A percentile compares a stretch with the other conserved stretches of the same genome.
Conservation (phyloP, 2,329 filamentous ascomycete species). For the Pyricularia sp. region DNA sequence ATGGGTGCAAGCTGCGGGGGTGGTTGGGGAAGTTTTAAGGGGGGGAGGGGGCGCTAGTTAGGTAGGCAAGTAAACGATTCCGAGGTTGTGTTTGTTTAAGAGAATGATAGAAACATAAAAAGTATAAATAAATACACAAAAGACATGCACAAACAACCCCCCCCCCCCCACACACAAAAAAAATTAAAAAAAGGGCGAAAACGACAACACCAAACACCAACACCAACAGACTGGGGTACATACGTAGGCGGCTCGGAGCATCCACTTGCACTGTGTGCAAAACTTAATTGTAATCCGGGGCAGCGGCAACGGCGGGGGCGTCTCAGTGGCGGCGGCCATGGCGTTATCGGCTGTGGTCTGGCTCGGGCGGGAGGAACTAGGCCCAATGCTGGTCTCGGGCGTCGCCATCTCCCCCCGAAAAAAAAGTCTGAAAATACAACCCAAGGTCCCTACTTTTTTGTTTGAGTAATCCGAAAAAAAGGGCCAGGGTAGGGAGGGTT, state of each 20-base stretch:
- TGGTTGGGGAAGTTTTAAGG: constrained; percentile 1
- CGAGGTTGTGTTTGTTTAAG: background rate
- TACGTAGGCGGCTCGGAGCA: constrained; percentile 79
- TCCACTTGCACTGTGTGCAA: constrained; percentile 93
- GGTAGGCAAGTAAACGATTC: too few species aligned
- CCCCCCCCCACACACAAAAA: too few species aligned
- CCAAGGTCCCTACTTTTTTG: too few species aligned
- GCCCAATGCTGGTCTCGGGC: background rate
- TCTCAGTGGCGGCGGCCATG: background rate
- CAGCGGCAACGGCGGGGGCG: constrained; percentile 21
- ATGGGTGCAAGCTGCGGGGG: background rate
- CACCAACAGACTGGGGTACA: constrained; percentile 17
- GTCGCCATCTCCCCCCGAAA: background rate
- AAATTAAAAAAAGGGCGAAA: too few species aligned
- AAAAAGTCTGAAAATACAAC: background rate
- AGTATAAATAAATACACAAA: background rate
- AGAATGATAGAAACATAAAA: background rate
- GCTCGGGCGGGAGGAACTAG: background rate
- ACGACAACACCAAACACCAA: background rate
- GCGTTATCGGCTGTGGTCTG: background rate
- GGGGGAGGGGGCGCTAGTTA: background rate
- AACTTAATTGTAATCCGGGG: constrained; percentile 82
- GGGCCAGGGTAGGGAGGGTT: constrained; percentile 2
- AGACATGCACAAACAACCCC: background rate
- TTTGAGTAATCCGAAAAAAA: constrained; percentile 1